Evolutionary conservation across 2,329 filamentous ascomycete species (phyloP).

Genomic region (Trichoderma sp.): DNA sequence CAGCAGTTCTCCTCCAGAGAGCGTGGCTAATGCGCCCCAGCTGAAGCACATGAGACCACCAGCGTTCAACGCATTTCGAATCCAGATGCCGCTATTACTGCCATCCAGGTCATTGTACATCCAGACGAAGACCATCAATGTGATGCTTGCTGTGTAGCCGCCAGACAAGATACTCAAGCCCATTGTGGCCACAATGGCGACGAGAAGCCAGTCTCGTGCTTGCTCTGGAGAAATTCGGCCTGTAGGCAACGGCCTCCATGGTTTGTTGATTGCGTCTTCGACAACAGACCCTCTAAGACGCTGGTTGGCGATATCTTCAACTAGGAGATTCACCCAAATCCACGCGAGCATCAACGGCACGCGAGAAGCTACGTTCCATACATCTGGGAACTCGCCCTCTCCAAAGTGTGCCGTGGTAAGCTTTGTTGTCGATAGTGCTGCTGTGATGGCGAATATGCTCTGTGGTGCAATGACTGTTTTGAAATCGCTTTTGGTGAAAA

Average conservation of each 20-base stretch:
- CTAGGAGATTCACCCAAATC: conserved; percentile 31
- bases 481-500: conserved; percentile 35
- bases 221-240: conserved; percentile 26
- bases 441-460: conserved; percentile 27
- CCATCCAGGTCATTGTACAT: conserved; percentile 34
- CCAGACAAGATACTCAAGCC: conserved; percentile 20
- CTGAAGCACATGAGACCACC: conserved; percentile 30
- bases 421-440: conserved; percentile 1
- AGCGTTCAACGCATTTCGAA: conserved; percentile 30
- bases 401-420: background rate
- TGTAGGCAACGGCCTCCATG: conserved; percentile 32
- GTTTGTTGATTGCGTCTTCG: conserved; percentile 33
- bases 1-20: conserved; percentile 20
- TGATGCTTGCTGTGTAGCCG: conserved; percentile 23
- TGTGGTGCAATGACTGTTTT: conserved; percentile 34
- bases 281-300: conserved; percentile 23
- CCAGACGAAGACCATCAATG: conserved; percentile 29
- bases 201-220: conserved; percentile 27
- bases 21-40: conserved; percentile 27
- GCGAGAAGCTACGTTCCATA: conserved; percentile 5
- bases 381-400: background rate
- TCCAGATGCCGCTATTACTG: conserved; percentile 23
- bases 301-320: conserved; percentile 32
- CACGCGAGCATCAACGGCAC: conserved; percentile 24
- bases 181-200: conserved; percentile 24